These are phyloP conservation scores for Daldinia bambusicola DNA, from an alignment of 495 filamentous ascomycete genomes.

Conservation along the genomic window DNA sequence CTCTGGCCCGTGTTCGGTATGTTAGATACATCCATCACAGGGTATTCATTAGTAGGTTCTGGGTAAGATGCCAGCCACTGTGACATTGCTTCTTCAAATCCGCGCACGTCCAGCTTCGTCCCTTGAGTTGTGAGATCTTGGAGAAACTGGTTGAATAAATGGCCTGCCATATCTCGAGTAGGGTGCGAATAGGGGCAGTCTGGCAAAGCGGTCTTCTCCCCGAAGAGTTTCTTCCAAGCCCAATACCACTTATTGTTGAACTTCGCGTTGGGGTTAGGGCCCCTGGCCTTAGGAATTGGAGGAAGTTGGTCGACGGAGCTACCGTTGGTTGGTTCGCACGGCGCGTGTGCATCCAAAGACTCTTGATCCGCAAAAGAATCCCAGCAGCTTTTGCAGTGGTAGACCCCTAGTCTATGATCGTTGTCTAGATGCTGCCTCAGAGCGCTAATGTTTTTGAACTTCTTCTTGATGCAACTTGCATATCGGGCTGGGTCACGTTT, in stretches of 20 bases:
- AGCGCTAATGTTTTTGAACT: conserved; percentile 32
- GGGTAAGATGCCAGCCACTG: conserved; percentile 4
- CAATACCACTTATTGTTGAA: conserved; percentile 40
- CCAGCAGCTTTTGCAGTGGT: conserved; percentile 34
- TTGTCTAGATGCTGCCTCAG: conserved; percentile 36
- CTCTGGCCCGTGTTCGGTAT: not conserved
- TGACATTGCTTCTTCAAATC: not conserved
- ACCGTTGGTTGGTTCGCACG: conserved; percentile 28
- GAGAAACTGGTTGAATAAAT: conserved; percentile 2
- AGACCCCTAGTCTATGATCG: conserved; percentile 24
- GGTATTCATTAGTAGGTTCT: not conserved
- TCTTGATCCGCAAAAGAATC: conserved; percentile 13
- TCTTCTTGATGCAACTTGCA: conserved; percentile 23
- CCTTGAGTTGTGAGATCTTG: not conserved
- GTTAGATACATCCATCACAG: not conserved
- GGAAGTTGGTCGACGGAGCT: conserved; percentile 28
- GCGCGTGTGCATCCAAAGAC: conserved; percentile 8
- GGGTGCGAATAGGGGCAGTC: conserved; percentile 38
- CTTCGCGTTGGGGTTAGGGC: conserved; percentile 8
- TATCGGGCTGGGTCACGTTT: conserved; percentile 30
- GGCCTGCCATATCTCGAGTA: conserved; percentile 14
- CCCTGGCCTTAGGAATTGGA: conserved; percentile 15
- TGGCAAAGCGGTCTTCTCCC: conserved; percentile 7
- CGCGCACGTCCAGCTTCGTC: not conserved
- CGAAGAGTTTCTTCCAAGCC: conserved; percentile 37